Percentiles rank a stretch among this genome's conserved stretches.
Conservation (phyloP, 352 stramenopile species). For the Sclerospora graminicola region DNA sequence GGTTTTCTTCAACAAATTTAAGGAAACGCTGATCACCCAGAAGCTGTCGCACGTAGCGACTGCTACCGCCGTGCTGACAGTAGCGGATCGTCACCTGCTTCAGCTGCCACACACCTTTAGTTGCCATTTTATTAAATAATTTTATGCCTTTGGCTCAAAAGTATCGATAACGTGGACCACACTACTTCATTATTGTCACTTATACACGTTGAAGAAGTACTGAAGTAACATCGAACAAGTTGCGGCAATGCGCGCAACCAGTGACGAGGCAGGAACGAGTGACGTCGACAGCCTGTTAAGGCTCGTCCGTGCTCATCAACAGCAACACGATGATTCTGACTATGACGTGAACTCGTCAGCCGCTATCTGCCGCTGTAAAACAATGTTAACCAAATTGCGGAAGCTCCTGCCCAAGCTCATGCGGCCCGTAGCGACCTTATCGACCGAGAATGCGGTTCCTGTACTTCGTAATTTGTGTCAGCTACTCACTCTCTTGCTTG, state of each 20-base stretch:
- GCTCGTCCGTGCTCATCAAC: slow-evolving; percentile 35
- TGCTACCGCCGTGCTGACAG: slow-evolving; percentile 72
- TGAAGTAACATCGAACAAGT: neutral
- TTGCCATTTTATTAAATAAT: too few species aligned
- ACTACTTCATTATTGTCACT: neutral
- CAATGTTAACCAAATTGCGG: slow-evolving; percentile 53
- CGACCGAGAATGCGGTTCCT: slow-evolving; percentile 17
- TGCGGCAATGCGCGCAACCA: neutral
- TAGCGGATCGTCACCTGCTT: slow-evolving; percentile 76
- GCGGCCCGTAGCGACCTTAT: slow-evolving; percentile 31
- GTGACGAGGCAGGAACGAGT: slow-evolving; percentile 30
- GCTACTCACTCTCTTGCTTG: slow-evolving; percentile 36
- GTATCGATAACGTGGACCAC: slow-evolving; percentile 6
- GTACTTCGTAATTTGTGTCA: slow-evolving; percentile 51
- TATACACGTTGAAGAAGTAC: too few species aligned
- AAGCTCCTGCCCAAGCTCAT: slow-evolving; percentile 65
- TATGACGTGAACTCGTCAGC: slow-evolving; percentile 27
- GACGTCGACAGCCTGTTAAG: slow-evolving; percentile 38
- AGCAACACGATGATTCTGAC: slow-evolving; percentile 29
- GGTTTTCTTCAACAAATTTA: slow-evolving; percentile 81
- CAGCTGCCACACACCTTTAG: slow-evolving; percentile 66
- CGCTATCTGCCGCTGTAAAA: slow-evolving; percentile 46
- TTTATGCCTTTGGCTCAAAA: neutral
- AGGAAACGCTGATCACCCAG: slow-evolving; percentile 69
- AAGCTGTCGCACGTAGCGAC: slow-evolving; percentile 64